These are phyloP conservation scores for Cercospora citrullina DNA, from an alignment of 2,329 filamentous ascomycete species.

Conservation along the genomic window DNA sequence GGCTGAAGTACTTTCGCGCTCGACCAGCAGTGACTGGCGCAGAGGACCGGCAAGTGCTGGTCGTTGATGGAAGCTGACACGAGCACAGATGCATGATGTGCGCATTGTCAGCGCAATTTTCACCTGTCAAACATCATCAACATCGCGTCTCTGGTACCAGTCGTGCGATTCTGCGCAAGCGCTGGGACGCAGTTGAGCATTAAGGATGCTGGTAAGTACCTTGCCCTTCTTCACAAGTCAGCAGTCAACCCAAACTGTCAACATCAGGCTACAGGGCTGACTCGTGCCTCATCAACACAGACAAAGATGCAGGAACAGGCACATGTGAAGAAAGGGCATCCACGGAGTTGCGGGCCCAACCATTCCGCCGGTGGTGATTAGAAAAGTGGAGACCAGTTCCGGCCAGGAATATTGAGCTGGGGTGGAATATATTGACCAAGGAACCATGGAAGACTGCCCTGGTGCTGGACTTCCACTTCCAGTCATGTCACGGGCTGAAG, in stretches of 20 bases:
- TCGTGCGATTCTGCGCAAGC: neutral
- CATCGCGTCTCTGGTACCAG: neutral
- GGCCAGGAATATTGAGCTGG: neutral
- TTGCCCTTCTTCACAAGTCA: neutral
- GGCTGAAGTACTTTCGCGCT: no score
- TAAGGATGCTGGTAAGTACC: neutral
- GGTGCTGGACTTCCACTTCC: neutral
- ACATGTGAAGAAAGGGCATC: neutral
- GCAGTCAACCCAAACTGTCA: neutral
- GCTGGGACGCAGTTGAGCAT: neutral
- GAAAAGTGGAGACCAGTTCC: neutral
- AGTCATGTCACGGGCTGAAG: neutral
- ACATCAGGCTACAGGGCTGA: neutral
- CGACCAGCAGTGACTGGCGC: no score
- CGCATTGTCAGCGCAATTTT: neutral
- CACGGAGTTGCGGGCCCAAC: neutral
- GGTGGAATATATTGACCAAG: neutral
- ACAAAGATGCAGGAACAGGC: neutral
- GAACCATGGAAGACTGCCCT: neutral
- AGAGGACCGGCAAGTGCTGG: neutral
- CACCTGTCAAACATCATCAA: neutral
- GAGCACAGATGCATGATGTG: neutral
- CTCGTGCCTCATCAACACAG: neutral
- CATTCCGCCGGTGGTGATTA: neutral
- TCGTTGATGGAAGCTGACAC: neutral